Conservation (phyloP, 176 grass and related monocot species). For the Alopecurus myosuroides region DNA sequence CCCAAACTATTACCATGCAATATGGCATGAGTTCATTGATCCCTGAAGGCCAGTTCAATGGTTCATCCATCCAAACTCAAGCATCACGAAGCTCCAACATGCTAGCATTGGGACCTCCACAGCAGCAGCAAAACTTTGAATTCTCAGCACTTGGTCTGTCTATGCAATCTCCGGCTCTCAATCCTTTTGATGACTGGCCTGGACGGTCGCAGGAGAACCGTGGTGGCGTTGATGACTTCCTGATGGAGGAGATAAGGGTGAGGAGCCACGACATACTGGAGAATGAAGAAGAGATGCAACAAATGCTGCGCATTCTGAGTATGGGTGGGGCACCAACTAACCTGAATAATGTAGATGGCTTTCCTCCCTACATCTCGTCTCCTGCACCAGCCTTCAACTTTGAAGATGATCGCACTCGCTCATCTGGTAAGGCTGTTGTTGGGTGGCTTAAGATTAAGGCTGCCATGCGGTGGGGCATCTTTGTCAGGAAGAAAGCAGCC, state of each 20-base stretch:
- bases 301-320: constrained; percentile 68
- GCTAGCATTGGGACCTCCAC: constrained; percentile 49
- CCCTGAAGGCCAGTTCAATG: constrained; percentile 47
- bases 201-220: constrained; percentile 25
- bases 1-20: constrained; percentile 36
- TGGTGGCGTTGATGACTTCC: constrained; percentile 49
- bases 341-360: constrained; percentile 31
- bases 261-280: constrained; percentile 89
- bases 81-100: constrained; percentile 35
- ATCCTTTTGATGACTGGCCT: constrained; percentile 52
- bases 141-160: constrained; percentile 42
- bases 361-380: constrained; percentile 43
- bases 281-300: constrained; percentile 97
- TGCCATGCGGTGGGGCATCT: constrained; percentile 97
- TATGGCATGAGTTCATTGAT: constrained; percentile 44
- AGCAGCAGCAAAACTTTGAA: constrained; percentile 43
- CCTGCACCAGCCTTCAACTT: constrained; percentile 48
- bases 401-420: constrained; percentile 37
- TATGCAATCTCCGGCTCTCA: constrained; percentile 26
- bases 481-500: constrained; percentile 89
- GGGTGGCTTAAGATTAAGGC: constrained; percentile 99
- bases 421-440: constrained; percentile 85
- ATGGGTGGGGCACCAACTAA: constrained; percentile 48
- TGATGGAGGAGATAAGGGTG: constrained; percentile 86
- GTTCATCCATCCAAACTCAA: constrained; percentile 39